These are phyloP conservation scores for Fraxinus albicans DNA, from an alignment of 305 asterid genomes.

Conservation along the genomic window DNA sequence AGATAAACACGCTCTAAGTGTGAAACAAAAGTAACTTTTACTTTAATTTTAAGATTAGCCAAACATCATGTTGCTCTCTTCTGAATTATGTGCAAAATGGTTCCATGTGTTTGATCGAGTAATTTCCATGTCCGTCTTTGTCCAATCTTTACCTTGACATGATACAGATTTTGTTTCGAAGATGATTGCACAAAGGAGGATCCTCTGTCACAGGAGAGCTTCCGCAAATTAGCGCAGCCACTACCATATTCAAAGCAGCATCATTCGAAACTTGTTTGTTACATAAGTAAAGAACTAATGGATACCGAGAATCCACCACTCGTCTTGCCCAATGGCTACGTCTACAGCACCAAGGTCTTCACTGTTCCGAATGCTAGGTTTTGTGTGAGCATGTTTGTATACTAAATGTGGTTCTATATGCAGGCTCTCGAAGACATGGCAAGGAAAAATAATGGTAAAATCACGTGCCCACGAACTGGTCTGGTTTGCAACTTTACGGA, in stretches of 20 bases:
- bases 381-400: not conserved
- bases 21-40: not conserved
- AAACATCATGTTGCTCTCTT: not conserved
- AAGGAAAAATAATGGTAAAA: constrained; percentile 65
- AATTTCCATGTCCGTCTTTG: not conserved
- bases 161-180: constrained; percentile 77
- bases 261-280: constrained; percentile 93
- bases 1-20: not conserved
- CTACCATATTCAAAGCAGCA: constrained; percentile 97
- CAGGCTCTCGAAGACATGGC: constrained; percentile 97
- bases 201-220: constrained; percentile 96
- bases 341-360: constrained; percentile 93
- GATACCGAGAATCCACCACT: constrained; percentile 98
- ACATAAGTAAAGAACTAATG: constrained; percentile 88
- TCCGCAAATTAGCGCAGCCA: constrained; percentile 80
- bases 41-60: not conserved
- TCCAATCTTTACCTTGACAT: constrained; percentile 52
- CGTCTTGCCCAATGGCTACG: constrained; percentile 93
- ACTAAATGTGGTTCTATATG: constrained; percentile 7
- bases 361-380: not conserved
- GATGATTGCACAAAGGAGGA: constrained; percentile 97
- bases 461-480: constrained; percentile 90
- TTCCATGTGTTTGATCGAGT: not conserved
- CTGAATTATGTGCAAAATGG: not conserved
- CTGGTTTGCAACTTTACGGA: constrained; percentile 60